phyloP scores from a whole-genome alignment of 2,329 filamentous ascomycete species.

The Penicillium griseofulvum region DNA sequence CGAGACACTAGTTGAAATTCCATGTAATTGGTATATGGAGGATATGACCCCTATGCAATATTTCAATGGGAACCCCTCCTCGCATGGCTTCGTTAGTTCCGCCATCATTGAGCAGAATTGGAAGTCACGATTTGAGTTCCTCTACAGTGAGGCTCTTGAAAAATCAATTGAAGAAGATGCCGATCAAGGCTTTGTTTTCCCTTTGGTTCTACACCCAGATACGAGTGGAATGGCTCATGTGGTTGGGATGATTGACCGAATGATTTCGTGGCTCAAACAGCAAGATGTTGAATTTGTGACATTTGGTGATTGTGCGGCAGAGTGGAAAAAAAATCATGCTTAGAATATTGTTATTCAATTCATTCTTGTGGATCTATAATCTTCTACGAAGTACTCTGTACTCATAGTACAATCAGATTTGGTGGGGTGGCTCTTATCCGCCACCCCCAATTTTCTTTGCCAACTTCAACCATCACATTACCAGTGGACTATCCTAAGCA shows the following conservation, averaged over 20 bases:
- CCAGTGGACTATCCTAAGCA: not conserved
- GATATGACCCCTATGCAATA: slow-evolving; percentile 48
- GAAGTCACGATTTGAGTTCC: slow-evolving; percentile 59
- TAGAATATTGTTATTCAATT: not conserved
- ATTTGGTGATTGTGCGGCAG: slow-evolving; percentile 31
- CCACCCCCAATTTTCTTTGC: slow-evolving; percentile 8
- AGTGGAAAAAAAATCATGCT: slow-evolving; percentile 24
- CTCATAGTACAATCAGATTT: not conserved
- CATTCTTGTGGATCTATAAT: not conserved
- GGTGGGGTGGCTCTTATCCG: slow-evolving; percentile 6
- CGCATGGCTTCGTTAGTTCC: slow-evolving; percentile 58
- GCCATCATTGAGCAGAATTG: slow-evolving; percentile 60
- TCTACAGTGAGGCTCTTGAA: slow-evolving; percentile 26
- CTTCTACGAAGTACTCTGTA: too few relatives aligned
- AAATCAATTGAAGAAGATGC: slow-evolving; percentile 42
- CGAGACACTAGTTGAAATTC: slow-evolving; percentile 42
- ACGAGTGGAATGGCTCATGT: slow-evolving; percentile 62
- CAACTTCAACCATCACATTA: not conserved
- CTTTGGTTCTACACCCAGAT: slow-evolving; percentile 57
- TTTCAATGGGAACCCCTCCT: slow-evolving; percentile 15
- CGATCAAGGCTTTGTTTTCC: slow-evolving; percentile 41
- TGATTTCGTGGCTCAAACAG: slow-evolving; percentile 51
- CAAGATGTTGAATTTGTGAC: slow-evolving; percentile 37
- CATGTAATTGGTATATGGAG: slow-evolving; percentile 48
- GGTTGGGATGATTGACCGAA: slow-evolving; percentile 56